These are phyloP conservation scores for Penicillium simplicissimum DNA, from an alignment of 495 filamentous ascomycete genomes.

Conservation along the genomic window DNA sequence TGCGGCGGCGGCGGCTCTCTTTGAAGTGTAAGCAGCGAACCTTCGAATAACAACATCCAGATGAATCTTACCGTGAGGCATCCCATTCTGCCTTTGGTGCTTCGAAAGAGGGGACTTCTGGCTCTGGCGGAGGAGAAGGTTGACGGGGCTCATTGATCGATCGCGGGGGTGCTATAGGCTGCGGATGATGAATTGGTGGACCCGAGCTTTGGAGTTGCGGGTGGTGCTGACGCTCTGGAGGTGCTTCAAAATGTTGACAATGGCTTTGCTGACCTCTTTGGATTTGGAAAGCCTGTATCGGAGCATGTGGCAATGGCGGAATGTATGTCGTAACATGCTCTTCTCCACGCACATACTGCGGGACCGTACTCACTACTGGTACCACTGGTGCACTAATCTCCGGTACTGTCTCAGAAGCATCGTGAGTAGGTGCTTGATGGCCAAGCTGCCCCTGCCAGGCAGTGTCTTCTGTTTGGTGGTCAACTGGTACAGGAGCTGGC, in stretches of 20 bases:
- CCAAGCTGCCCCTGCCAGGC: background rate
- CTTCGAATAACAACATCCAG: background rate
- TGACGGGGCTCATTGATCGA: conserved; percentile 25
- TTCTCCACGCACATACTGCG: conserved; percentile 49
- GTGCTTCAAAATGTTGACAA: conserved; percentile 11
- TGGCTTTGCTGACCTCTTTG: conserved; percentile 10
- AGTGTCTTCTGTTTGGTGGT: background rate
- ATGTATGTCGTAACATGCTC: conserved; percentile 43
- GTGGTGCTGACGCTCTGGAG: conserved; percentile 14
- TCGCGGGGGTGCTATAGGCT: conserved; percentile 42
- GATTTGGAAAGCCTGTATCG: conserved; percentile 12
- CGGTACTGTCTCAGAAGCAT: background rate
- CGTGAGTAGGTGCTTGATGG: conserved; percentile 4
- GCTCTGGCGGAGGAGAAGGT: conserved; percentile 40
- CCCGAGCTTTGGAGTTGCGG: conserved; percentile 8
- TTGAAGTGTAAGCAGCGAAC: conserved; percentile 23
- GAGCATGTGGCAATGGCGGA: conserved; percentile 19
- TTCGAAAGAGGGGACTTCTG: conserved; percentile 35
- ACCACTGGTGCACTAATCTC: background rate
- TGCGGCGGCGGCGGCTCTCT: conserved; percentile 74
- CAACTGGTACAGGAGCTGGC: conserved; percentile 7
- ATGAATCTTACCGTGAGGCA: conserved; percentile 56
- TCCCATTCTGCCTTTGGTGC: conserved; percentile 66
- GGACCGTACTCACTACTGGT: conserved; percentile 41
- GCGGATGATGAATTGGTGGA: conserved; percentile 29